phyloP scores from a whole-genome alignment of 2,329 filamentous ascomycete species.

The Penicillium frequentans region DNA sequence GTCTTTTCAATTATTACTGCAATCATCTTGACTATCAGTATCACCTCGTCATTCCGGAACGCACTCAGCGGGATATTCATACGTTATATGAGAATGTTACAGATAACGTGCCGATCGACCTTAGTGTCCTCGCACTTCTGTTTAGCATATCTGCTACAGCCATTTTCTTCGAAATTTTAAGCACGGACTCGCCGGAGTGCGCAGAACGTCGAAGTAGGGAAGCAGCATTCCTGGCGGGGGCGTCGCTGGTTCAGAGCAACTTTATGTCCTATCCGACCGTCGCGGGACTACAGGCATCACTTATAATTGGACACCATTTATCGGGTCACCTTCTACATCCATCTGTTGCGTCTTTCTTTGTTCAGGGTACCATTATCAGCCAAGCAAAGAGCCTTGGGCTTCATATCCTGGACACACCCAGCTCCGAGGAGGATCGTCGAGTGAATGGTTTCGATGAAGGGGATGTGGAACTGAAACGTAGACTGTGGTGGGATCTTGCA shows the following conservation, averaged over 20 bases:
- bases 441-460: constrained; percentile 17
- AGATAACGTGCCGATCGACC: constrained; percentile 16
- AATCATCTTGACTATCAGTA: constrained; percentile 37
- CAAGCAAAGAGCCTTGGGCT: constrained; percentile 37
- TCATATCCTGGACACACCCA: constrained; percentile 35
- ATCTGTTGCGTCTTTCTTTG: constrained; percentile 25
- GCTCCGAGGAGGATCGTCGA: constrained; percentile 15
- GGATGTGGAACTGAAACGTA: constrained; percentile 40
- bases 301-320: constrained; percentile 32
- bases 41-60: constrained; percentile 33
- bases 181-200: constrained; percentile 16
- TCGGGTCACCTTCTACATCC: constrained; percentile 26
- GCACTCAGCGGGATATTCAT: constrained; percentile 27
- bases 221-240: constrained; percentile 29
- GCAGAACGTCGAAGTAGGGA: constrained; percentile 28
- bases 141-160: constrained; percentile 36
- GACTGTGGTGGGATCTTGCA: constrained; percentile 46
- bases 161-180: constrained; percentile 24
- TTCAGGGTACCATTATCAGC: constrained; percentile 23
- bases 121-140: constrained; percentile 33
- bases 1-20: constrained; percentile 35
- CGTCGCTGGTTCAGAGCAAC: constrained; percentile 33
- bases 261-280: constrained; percentile 30
- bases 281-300: constrained; percentile 34
- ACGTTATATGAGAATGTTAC: constrained; percentile 30